Conservation (phyloP, 495 filamentous ascomycete genomes). For the Hypoxylon perforatum region DNA sequence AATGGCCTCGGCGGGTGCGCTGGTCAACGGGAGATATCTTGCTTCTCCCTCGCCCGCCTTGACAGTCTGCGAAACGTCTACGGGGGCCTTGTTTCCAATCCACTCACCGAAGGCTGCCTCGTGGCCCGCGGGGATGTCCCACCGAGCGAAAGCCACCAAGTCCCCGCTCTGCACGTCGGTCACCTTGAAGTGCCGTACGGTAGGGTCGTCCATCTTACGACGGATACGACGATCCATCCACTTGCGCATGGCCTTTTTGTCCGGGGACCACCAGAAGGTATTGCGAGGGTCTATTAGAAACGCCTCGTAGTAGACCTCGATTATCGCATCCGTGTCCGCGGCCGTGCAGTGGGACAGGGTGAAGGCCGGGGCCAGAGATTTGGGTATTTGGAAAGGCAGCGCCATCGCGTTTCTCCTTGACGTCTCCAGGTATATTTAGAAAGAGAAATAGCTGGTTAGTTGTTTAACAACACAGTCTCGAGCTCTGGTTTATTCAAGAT, state of each 20-base stretch:
- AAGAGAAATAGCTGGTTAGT: background rate
- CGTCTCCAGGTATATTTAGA: background rate
- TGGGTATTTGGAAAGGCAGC: slow-evolving; percentile 26
- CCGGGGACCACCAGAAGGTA: slow-evolving; percentile 44
- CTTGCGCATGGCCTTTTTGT: slow-evolving; percentile 31
- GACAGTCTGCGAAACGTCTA: background rate
- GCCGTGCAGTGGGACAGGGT: slow-evolving; percentile 28
- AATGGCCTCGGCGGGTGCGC: slow-evolving; percentile 10
- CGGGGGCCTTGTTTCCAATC: slow-evolving; percentile 9
- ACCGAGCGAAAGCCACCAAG: slow-evolving; percentile 42
- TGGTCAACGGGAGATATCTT: slow-evolving; percentile 6
- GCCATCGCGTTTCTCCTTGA: slow-evolving; percentile 15
- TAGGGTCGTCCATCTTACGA: slow-evolving; percentile 35
- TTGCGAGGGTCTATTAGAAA: slow-evolving; percentile 33
- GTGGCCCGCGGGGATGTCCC: slow-evolving; percentile 44
- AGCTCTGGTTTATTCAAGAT: background rate
- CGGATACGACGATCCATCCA: slow-evolving; percentile 38
- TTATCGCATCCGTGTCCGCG: slow-evolving; percentile 30
- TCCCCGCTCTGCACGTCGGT: slow-evolving; percentile 26
- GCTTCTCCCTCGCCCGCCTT: background rate
- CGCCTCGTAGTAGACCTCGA: slow-evolving; percentile 35
- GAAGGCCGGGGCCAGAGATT: slow-evolving; percentile 26
- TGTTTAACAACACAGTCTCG: background rate
- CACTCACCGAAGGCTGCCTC: slow-evolving; percentile 37
- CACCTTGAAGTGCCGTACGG: slow-evolving; percentile 40